Evolutionary conservation across 495 filamentous ascomycete genomes (phyloP).

Genomic region (Lasiosphaeriaceae sp.): DNA sequence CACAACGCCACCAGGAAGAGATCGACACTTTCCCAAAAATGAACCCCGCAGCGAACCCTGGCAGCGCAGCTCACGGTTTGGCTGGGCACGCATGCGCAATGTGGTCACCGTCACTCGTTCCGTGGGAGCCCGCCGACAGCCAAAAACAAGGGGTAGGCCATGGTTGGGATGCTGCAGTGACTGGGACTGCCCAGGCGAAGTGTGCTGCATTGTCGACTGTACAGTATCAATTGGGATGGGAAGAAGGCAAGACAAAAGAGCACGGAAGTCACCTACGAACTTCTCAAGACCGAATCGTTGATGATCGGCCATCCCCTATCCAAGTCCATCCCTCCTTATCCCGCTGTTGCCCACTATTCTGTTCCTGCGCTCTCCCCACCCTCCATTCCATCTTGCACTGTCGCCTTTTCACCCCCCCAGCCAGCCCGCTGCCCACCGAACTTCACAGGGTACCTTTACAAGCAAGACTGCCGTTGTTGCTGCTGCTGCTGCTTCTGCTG

Average conservation of each 20-base stretch:
- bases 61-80: not conserved
- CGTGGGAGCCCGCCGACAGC: not conserved
- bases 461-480: too few species aligned
- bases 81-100: not conserved
- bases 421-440: not conserved
- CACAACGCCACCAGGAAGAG: not conserved
- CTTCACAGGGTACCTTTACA: not conserved
- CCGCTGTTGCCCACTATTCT: not conserved
- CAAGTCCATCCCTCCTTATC: not conserved
- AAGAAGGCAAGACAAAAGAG: not conserved
- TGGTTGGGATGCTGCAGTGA: not conserved
- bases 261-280: not conserved
- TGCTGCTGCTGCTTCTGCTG: too few species aligned
- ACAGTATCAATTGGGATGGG: too few species aligned
- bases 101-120: not conserved
- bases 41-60: not conserved
- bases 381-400: not conserved
- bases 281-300: too few species aligned
- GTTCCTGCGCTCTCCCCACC: not conserved
- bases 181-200: too few species aligned
- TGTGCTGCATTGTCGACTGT: too few species aligned
- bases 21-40: conserved; percentile 1
- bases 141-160: not conserved
- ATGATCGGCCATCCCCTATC: too few species aligned
- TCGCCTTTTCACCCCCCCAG: not conserved